Percentiles rank a stretch among this genome's conserved stretches.
These are phyloP conservation scores for Blastomyces parvus DNA, from an alignment of 2,329 filamentous ascomycete genomes.

Conservation along the genomic window DNA sequence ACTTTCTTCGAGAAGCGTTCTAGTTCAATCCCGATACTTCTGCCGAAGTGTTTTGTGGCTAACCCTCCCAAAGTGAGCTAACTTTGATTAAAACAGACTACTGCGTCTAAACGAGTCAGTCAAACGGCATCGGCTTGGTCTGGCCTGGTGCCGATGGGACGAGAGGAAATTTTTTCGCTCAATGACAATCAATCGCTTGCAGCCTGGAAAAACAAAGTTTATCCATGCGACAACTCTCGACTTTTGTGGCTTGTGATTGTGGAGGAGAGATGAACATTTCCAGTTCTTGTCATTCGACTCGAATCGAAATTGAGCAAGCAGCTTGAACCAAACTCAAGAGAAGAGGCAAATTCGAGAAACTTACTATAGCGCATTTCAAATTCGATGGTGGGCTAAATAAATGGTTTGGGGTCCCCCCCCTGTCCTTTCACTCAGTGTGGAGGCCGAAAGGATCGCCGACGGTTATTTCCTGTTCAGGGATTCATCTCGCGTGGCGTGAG, in stretches of 20 bases:
- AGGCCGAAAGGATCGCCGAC: not conserved
- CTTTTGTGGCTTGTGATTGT: too few relatives aligned
- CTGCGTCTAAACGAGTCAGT: not conserved
- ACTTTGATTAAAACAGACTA: not conserved
- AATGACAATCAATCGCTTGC: not conserved
- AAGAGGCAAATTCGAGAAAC: not conserved
- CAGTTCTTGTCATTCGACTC: not conserved
- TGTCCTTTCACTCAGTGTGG: not conserved
- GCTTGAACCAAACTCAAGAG: not conserved
- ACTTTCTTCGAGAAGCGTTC: not conserved
- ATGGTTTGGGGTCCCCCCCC: too few relatives aligned
- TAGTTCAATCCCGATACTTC: not conserved
- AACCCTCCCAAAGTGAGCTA: not conserved
- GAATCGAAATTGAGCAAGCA: not conserved
- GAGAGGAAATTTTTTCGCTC: not conserved
- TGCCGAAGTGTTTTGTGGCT: not conserved
- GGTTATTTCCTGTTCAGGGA: not conserved
- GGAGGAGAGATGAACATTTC: not conserved
- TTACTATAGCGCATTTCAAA: not conserved
- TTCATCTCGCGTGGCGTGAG: not conserved
- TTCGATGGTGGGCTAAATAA: not conserved
- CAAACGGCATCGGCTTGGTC: not conserved
- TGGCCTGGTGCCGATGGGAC: not conserved
- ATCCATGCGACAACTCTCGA: too few relatives aligned
- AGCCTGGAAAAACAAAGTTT: not conserved